Evolutionary conservation across 2,329 filamentous ascomycete species (phyloP).

Genomic region (Epicoccum sorghinum): DNA sequence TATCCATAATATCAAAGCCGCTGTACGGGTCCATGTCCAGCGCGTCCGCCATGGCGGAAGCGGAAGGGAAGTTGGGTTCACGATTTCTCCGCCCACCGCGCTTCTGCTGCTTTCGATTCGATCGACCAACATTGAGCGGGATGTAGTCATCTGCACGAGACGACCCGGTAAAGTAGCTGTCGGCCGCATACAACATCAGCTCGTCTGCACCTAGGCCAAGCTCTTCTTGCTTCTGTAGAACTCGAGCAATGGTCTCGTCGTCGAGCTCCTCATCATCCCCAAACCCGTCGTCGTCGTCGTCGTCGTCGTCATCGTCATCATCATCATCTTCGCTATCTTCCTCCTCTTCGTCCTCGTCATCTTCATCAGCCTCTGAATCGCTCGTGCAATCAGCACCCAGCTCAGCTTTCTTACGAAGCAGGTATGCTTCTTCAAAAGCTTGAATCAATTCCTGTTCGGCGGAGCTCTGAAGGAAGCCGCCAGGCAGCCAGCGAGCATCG

Average conservation of each 20-base stretch:
- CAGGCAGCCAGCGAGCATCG: constrained; percentile 58
- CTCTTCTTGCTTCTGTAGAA: constrained; percentile 67
- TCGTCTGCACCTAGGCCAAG: constrained; percentile 67
- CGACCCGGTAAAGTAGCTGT: constrained; percentile 47
- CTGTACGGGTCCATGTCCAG: constrained; percentile 66
- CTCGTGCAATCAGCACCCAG: constrained; percentile 29
- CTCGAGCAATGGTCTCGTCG: constrained; percentile 67
- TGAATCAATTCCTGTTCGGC: constrained; percentile 36
- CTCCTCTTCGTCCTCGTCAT: constrained; percentile 20
- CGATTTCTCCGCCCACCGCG: constrained; percentile 23
- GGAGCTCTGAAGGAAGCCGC: constrained; percentile 28
- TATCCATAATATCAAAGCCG: constrained; percentile 86
- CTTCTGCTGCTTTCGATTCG: constrained; percentile 32
- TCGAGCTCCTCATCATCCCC: constrained; percentile 54
- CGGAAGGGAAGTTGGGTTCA: constrained; percentile 56
- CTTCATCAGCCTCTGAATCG: constrained; percentile 6
- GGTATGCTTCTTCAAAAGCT: constrained; percentile 32
- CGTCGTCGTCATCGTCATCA: constrained; percentile 46
- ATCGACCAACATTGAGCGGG: constrained; percentile 29
- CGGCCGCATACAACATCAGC: constrained; percentile 62
- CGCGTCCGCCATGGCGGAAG: constrained; percentile 62
- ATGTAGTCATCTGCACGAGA: constrained; percentile 20
- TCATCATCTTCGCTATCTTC: constrained; percentile 18
- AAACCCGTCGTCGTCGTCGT: constrained; percentile 49
- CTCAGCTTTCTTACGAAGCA: constrained; percentile 22